A percentile compares a stretch with the other conserved stretches of the same genome.
These are phyloP conservation scores for Kregervanrija pseudodelftensis DNA, from an alignment of 805 yeast species.

Conservation along the genomic window DNA sequence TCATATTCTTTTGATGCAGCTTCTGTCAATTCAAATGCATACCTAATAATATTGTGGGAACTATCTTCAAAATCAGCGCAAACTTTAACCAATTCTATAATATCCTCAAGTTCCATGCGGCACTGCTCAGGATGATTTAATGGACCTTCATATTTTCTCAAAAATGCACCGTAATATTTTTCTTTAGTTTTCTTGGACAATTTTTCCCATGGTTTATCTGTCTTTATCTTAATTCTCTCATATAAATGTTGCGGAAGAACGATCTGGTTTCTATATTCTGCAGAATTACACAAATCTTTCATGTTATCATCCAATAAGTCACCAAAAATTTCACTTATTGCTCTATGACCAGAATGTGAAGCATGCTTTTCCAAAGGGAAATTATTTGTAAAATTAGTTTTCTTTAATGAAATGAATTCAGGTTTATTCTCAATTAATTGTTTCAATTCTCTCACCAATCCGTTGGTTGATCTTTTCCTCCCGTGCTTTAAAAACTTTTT, in stretches of 20 bases:
- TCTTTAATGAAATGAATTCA: constrained; percentile 3
- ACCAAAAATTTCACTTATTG: constrained; percentile 20
- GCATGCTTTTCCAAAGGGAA: not conserved
- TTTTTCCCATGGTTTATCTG: constrained; percentile 20
- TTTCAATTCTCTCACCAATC: constrained; percentile 7
- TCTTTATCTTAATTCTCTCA: constrained; percentile 15
- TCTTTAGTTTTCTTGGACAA: constrained; percentile 16
- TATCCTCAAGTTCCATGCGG: constrained; percentile 11
- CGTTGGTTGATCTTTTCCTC: constrained; percentile 5
- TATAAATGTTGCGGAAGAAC: constrained; percentile 24
- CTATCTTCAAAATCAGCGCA: constrained; percentile 21
- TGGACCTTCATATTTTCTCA: constrained; percentile 19
- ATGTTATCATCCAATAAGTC: constrained; percentile 21
- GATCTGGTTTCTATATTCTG: constrained; percentile 22
- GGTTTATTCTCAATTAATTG: constrained; percentile 10
- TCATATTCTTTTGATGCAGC: not conserved
- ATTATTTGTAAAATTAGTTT: too few relatives aligned
- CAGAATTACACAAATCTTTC: constrained; percentile 20
- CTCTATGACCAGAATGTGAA: constrained; percentile 2
- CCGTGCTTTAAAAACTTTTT: constrained; percentile 8
- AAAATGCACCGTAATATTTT: constrained; percentile 25
- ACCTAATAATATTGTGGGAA: constrained; percentile 15
- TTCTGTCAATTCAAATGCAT: constrained; percentile 9
- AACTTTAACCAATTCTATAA: constrained; percentile 19
- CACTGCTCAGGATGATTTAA: constrained; percentile 14